Evolutionary conservation across 2,329 filamentous ascomycete genomes (phyloP).

Genomic region (Daldinia sp.): DNA sequence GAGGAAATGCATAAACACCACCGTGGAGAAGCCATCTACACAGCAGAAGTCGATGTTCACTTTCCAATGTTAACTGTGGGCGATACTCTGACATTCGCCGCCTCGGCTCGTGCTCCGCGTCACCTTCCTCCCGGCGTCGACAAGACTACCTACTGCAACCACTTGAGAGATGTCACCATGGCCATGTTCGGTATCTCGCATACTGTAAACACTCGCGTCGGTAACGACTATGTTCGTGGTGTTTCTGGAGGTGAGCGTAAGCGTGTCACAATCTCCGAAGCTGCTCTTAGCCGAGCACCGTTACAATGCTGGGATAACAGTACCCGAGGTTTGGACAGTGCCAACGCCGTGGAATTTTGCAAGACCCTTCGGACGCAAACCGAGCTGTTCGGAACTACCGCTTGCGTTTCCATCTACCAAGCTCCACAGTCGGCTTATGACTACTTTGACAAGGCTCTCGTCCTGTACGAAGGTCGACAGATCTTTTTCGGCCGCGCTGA

Average conservation of each 20-base stretch:
- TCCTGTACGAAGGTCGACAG: slow-evolving; percentile 68
- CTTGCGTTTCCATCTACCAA: slow-evolving; percentile 78
- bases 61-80: slow-evolving; percentile 80
- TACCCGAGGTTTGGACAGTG: slow-evolving; percentile 76
- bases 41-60: slow-evolving; percentile 83
- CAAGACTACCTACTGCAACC: slow-evolving; percentile 63
- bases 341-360: slow-evolving; percentile 79
- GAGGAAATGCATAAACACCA: slow-evolving; percentile 80
- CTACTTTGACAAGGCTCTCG: slow-evolving; percentile 65
- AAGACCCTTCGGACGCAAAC: slow-evolving; percentile 71
- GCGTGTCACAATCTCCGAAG: slow-evolving; percentile 70
- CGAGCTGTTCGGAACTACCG: slow-evolving; percentile 71
- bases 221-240: slow-evolving; percentile 78
- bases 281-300: slow-evolving; percentile 65
- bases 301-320: slow-evolving; percentile 77
- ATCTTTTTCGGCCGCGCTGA: slow-evolving; percentile 70
- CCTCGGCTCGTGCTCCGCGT: slow-evolving; percentile 71
- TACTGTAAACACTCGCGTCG: slow-evolving; percentile 75
- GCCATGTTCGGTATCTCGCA: slow-evolving; percentile 78
- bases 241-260: slow-evolving; percentile 78
- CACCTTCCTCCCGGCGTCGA: slow-evolving; percentile 66
- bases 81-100: slow-evolving; percentile 81
- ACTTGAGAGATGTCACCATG: slow-evolving; percentile 76
- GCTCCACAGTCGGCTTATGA: slow-evolving; percentile 72
- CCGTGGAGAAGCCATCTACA: slow-evolving; percentile 87